Conservation (phyloP, 2,329 filamentous ascomycete species). For the Monilinia fructigena region DNA sequence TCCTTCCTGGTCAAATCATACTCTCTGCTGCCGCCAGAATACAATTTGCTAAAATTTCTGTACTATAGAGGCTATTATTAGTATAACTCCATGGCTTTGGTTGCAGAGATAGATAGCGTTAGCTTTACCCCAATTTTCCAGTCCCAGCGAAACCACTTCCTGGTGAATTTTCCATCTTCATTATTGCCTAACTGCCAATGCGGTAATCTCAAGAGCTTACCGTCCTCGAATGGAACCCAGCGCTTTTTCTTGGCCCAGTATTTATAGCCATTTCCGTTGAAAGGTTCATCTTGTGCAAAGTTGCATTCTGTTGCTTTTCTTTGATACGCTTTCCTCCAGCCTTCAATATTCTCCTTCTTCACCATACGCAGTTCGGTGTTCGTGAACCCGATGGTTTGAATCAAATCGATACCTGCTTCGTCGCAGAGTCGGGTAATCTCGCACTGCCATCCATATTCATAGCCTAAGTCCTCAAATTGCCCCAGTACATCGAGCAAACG, state of each 20-base stretch:
- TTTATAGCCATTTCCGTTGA: not conserved
- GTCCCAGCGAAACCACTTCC: conserved; percentile 28
- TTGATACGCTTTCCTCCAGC: conserved; percentile 7
- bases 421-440: conserved; percentile 42
- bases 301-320: conserved; percentile 19
- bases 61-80: too few relatives aligned
- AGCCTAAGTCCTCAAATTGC: not conserved
- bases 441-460: not conserved
- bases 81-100: too few relatives aligned
- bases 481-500: conserved; percentile 48
- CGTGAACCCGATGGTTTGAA: conserved; percentile 21
- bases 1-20: too few relatives aligned
- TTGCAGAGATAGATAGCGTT: not conserved
- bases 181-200: not conserved
- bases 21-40: too few relatives aligned
- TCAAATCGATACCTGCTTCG: conserved; percentile 28
- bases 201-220: not conserved
- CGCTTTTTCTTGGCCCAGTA: not conserved
- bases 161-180: too few relatives aligned
- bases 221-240: not conserved
- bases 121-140: conserved; percentile 28
- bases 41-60: too few relatives aligned
- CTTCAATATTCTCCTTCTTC: conserved; percentile 19
- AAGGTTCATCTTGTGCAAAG: not conserved
- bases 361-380: conserved; percentile 25